Base-by-base conservation (phyloP, 1,139 yeast species). In the Scheffersomyces parashehatae region DNA sequence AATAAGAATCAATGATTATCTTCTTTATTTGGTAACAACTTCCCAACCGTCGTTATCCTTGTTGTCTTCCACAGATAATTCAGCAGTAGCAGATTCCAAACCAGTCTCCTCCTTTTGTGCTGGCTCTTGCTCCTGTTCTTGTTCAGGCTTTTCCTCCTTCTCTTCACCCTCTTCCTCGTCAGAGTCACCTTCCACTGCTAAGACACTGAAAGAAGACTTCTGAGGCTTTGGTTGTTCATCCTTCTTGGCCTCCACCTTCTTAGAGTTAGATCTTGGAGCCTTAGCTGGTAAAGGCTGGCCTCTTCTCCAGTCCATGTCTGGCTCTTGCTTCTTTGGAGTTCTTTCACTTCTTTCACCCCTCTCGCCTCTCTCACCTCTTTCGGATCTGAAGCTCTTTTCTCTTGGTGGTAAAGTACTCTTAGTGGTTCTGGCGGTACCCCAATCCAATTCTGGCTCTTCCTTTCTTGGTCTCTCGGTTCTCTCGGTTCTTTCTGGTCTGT, bases 121-220 rank as follows among this genome's bases (percentile, higher is more conserved):
- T 35, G 52, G 33, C 26, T 45, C 47, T 39, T 43, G 45, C 31
- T 37, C 51, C 50, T 40, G 46, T 40, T 30, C 43, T 40, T 40
- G 36, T 31, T 26, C 32, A n/a, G 29, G 35, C 28, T 43, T 38
- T 35, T 50, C 60, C 41, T 50, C 55, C 24, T 54, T 62, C 48
- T 59, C 66, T 37, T 65, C 72, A 41, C 58, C 70, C 40, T 67
- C 77, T 41, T 81, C 86, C 5, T 81, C 87, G 15, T 83, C 89
- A 30, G 79, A 87, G 11, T 65, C 75, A 35, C 61, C 70, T 41
- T 85, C 91, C 45, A 74, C 70, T 42, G 81, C 75, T 64, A 89
- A 76, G 34, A 88, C 88, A 49, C 83, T 79, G 61, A 76, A 89
- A 26, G 77, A 66, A 13, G 89, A 82, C 62, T 79, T 78, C 59